These are phyloP conservation scores for Aureobasidium mangrovei DNA, from an alignment of 2,329 filamentous ascomycete genomes.

Conservation along the genomic window DNA sequence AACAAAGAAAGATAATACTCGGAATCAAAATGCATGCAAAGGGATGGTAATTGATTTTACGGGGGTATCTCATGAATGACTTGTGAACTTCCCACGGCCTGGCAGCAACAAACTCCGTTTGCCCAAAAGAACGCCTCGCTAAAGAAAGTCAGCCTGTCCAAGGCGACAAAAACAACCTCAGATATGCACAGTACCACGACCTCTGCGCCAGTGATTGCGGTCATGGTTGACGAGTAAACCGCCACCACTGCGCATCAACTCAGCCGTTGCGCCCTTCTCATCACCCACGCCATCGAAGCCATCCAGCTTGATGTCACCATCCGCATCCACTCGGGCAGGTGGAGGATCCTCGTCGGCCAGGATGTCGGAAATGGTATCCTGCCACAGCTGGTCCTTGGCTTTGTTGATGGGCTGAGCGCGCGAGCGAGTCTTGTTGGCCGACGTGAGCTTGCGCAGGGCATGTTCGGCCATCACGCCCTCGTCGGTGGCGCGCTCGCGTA, in stretches of 20 bases:
- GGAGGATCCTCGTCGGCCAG: constrained; percentile 25
- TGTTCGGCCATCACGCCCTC: constrained; percentile 58
- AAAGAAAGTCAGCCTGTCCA: constrained; percentile 10
- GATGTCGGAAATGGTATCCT: constrained; percentile 47
- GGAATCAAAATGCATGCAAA: background rate
- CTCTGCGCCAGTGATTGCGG: constrained; percentile 48
- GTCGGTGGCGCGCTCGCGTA: constrained; percentile 55
- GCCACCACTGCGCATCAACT: constrained; percentile 26
- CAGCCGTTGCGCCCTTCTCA: constrained; percentile 21
- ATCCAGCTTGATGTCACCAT: constrained; percentile 25
- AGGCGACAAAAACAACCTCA: background rate
- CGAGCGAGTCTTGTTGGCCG: constrained; percentile 24
- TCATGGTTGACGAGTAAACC: constrained; percentile 51
- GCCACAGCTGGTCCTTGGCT: constrained; percentile 43
- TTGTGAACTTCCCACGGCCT: background rate
- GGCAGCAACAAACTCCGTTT: background rate
- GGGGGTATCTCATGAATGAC: constrained; percentile 1
- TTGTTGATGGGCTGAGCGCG: constrained; percentile 15
- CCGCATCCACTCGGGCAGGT: constrained; percentile 15
- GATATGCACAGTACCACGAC: constrained; percentile 18
- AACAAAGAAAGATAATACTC: too few relatives aligned
- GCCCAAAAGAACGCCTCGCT: constrained; percentile 33
- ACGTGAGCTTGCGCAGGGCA: constrained; percentile 51
- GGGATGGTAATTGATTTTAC: background rate
- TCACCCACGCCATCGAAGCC: constrained; percentile 21